Percentiles rank a stretch among this genome's conserved stretches.
Evolutionary conservation across 1,139 yeast species (phyloP).

Genomic region (Scheffersomyces stambukii): DNA sequence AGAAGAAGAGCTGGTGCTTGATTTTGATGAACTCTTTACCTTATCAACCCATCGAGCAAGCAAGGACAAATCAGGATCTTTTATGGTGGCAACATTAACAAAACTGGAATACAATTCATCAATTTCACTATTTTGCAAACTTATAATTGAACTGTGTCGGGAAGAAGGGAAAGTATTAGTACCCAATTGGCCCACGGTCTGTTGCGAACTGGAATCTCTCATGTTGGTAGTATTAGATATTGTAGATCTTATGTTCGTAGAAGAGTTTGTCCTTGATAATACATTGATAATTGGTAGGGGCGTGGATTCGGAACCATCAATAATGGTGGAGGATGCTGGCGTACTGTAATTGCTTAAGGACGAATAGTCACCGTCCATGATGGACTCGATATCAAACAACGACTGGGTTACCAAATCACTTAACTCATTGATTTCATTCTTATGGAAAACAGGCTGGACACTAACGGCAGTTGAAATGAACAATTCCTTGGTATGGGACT

Average conservation of each 20-base stretch:
- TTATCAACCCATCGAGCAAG: conserved; percentile 50
- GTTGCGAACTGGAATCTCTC: too few relatives aligned
- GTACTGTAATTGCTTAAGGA: conserved; percentile 9
- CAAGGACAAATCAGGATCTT: conserved; percentile 41
- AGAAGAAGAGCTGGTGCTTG: conserved; percentile 1
- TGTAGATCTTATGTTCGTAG: conserved; percentile 1
- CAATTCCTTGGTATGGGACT: conserved; percentile 89
- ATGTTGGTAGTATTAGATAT: neutral
- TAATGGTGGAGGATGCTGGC: conserved; percentile 2
- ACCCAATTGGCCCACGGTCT: too few relatives aligned
- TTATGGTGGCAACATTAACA: conserved; percentile 52
- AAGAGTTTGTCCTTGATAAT: conserved; percentile 1
- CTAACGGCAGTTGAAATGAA: conserved; percentile 90
- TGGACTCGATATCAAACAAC: conserved; percentile 79
- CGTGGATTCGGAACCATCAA: neutral
- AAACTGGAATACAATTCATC: conserved; percentile 70
- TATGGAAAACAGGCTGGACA: conserved; percentile 94
- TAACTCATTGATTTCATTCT: conserved; percentile 78
- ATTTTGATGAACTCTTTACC: conserved; percentile 22
- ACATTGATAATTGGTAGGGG: conserved; percentile 2
- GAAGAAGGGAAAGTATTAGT: neutral
- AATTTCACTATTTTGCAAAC: conserved; percentile 31
- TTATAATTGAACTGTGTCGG: conserved; percentile 9
- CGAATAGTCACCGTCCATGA: conserved; percentile 67
- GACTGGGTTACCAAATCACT: conserved; percentile 79